A percentile compares a stretch with the other conserved stretches of the same genome.
Evolutionary conservation across 2,329 filamentous ascomycete species (phyloP).

Genomic region (Oidium heveae): DNA sequence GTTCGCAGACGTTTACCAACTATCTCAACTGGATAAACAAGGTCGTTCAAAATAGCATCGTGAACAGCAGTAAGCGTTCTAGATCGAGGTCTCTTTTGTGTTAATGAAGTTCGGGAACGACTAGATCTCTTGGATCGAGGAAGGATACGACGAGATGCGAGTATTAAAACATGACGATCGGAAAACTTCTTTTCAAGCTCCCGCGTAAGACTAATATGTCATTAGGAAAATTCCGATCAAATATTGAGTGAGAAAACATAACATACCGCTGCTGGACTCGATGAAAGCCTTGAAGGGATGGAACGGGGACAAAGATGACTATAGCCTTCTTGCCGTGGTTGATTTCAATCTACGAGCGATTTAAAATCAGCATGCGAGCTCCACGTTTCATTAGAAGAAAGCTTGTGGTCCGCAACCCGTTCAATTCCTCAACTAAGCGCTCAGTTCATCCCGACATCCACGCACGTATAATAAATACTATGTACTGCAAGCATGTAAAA

Average conservation of each 20-base stretch:
- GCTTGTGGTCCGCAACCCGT: slow-evolving; percentile 47
- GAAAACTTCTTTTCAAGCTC: slow-evolving; percentile 99
- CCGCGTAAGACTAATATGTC: slow-evolving; percentile 56
- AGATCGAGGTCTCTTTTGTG: slow-evolving; percentile 94
- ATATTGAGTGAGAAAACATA: background rate
- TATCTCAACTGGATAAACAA: slow-evolving; percentile 99
- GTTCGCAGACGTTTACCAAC: slow-evolving; percentile 97
- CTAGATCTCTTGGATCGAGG: slow-evolving; percentile 96
- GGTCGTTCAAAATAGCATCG: slow-evolving; percentile 91
- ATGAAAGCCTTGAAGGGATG: slow-evolving; percentile 96
- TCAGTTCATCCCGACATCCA: slow-evolving; percentile 8
- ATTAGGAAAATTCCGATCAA: background rate
- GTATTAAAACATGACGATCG: slow-evolving; percentile 97
- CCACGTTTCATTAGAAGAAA: slow-evolving; percentile 21
- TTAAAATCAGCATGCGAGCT: slow-evolving; percentile 52
- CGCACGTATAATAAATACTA: slow-evolving; percentile 6
- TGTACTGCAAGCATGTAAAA: slow-evolving; percentile 10
- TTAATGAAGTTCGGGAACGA: slow-evolving; percentile 87
- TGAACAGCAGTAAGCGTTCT: slow-evolving; percentile 96
- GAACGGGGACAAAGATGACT: slow-evolving; percentile 99
- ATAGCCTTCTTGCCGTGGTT: slow-evolving; percentile 99
- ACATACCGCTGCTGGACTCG: slow-evolving; percentile 98
- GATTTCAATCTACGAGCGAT: slow-evolving; percentile 80
- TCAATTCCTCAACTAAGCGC: slow-evolving; percentile 28
- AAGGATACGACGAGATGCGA: slow-evolving; percentile 94